Base-by-base conservation (phyloP, 805 yeast species). In the Yarrowia phangngaensis region DNA sequence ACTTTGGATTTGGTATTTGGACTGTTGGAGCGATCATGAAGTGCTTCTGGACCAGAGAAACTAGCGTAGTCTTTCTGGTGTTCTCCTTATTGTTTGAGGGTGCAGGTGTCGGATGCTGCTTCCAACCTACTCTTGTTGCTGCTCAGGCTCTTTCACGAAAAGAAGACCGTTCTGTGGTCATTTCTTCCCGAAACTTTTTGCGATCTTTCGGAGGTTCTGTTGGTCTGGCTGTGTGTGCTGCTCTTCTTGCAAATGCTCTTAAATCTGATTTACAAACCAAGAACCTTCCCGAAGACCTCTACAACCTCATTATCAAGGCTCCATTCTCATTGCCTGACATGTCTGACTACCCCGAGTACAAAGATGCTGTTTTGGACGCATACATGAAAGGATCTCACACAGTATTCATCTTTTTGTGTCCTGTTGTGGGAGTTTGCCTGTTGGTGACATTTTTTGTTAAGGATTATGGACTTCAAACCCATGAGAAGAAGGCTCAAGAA, bases 181-280 rank as follows among this genome's bases (percentile, higher is more conserved):
- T 78, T 8, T 69, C 80, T 3, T 67, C 79, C 1, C 67, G 84
- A 58, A 78, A 77, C 55, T 76, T 76, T 17, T 55, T 75, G 36
- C 64, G 84, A 49, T 73, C 79, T 3, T 70, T 79, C 51, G 84
- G 84, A 12, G 81, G 81, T n/a, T 71, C 82, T 1, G 63, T 76
- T 20, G 83, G 84, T 0, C 64, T 78, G 27, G 80, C 82, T 0
- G 61, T 74, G 8, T 51, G 57, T 13, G 50, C 54, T 2, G 50
- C 60, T 7, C 20, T 54, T 59, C 67, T 17, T 12, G 52, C 55
- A 26, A 58, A 58, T 30, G 43, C 53, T 14, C 33, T 55, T 41
- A 30, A 48, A 11, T 31, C 31, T 15, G 36, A 49, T 15, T 43
- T 51, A 19, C 51, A 53, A 17, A 32, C 33, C 15, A 30, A 30